A percentile compares a stretch with the other conserved stretches of the same genome.
Conservation (phyloP, 805 yeast genomes). For the Wickerhamiella sorbophila region DNA sequence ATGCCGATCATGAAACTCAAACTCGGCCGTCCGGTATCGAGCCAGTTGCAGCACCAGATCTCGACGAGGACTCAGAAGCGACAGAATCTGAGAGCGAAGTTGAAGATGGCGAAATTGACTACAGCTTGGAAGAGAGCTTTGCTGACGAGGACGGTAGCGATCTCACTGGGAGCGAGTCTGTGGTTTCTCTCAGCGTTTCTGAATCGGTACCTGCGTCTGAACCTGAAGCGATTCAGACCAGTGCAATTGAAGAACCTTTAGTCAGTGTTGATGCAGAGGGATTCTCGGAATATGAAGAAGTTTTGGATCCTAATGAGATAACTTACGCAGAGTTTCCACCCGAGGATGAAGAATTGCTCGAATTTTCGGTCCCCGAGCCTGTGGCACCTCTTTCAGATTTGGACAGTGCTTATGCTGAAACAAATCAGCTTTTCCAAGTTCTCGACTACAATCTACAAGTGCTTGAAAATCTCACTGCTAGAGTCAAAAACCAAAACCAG, state of each 20-base stretch:
- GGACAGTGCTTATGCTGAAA: conserved; percentile 12
- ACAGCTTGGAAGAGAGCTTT: too few relatives aligned
- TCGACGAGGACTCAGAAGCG: too few relatives aligned
- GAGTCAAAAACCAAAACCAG: background rate
- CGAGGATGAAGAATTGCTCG: background rate
- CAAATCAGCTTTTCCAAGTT: conserved; percentile 13
- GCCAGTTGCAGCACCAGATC: too few relatives aligned
- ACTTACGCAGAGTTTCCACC: background rate
- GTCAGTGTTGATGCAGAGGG: background rate
- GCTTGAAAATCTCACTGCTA: conserved; percentile 1
- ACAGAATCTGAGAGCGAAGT: too few relatives aligned
- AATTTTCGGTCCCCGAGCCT: background rate
- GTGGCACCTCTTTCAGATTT: conserved; percentile 3
- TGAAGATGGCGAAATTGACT: too few relatives aligned
- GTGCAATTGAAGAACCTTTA: background rate
- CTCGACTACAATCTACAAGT: conserved; percentile 13
- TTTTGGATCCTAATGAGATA: background rate
- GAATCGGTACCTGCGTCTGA: too few relatives aligned
- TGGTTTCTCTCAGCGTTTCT: too few relatives aligned
- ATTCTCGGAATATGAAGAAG: too few relatives aligned
- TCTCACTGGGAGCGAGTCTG: too few relatives aligned
- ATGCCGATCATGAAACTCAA: too few relatives aligned
- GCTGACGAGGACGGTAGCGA: too few relatives aligned
- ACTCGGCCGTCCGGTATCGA: too few relatives aligned
- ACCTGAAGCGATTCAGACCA: background rate